Evolutionary conservation across 2,329 filamentous ascomycete genomes (phyloP), one percentile per base, ranked within the genome.

Genomic region (Monosporascus sp.): DNA sequence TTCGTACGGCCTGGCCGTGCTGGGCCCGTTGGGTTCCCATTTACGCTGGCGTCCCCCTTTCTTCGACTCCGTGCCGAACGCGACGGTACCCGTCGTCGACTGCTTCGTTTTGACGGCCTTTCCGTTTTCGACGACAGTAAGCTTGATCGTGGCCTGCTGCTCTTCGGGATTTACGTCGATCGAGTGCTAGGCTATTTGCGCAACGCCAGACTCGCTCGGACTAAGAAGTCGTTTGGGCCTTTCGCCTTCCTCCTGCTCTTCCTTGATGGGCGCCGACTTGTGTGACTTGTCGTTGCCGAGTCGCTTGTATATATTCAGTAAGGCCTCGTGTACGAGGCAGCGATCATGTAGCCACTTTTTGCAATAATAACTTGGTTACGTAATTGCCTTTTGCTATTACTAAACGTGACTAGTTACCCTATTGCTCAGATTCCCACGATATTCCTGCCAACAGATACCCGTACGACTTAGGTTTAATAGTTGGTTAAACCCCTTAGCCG

Each of bases 321-420:
- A 72, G 4, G 78, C 74, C 14, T 81, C 77, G 60, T 83, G 76
- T 35, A 76, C 71, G 17, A 87, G 71, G 59, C 84, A 87, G 46
- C 83, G 77, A 52, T 82, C 76, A 22, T 22, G 22, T 22, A 22
- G 3, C 22, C 22, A 22, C 22, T 22, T 22, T 22, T 22, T 22
- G 22, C 22, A 22, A 22, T 22, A 22, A 22, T 22, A 22, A 22
- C 22, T 22, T 22, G 22, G 22, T 22, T 22, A 22, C 22, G 22
- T 22, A 22, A 22, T 22, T 22, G 22, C 22, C 22, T 22, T 22
- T 22, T 22, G 22, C 22, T 22, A 22, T 22, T 22, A 22, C 22
- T 22, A 22, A 22, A 22, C 22, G 22, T 22, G 22, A 22, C 22
- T 22, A 22, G 22, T 22, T 22, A 22, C 22, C 22, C 22, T 22